Percentiles rank a stretch among this genome's conserved stretches.
Evolutionary conservation across 805 yeast species (phyloP).

Genomic region (Metschnikowia peoriensis): DNA sequence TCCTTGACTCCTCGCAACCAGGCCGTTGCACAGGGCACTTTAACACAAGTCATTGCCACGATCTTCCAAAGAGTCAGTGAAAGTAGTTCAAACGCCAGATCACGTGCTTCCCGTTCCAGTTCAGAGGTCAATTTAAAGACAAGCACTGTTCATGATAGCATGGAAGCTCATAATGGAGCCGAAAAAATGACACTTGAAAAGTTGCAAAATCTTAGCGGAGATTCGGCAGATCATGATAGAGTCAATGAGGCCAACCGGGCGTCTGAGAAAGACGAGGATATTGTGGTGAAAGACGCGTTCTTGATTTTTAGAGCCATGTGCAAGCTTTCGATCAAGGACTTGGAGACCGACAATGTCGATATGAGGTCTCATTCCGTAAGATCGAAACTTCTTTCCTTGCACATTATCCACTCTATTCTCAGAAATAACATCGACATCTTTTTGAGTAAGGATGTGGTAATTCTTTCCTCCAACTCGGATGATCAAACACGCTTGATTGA

Average conservation of each 20-base stretch:
- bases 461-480: conserved; percentile 48
- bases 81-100: conserved; percentile 10
- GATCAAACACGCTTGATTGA: conserved; percentile 64
- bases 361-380: conserved; percentile 91
- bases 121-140: conserved; percentile 19
- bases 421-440: conserved; percentile 84
- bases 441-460: conserved; percentile 53
- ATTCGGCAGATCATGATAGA: conserved; percentile 47
- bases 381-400: conserved; percentile 84
- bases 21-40: conserved; percentile 90
- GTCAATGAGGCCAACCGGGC: conserved; percentile 48
- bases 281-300: conserved; percentile 85
- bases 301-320: conserved; percentile 93
- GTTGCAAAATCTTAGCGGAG: conserved; percentile 55
- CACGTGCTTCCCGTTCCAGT: conserved; percentile 15
- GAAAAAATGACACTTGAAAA: conserved; percentile 54
- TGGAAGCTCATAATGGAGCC: conserved; percentile 9
- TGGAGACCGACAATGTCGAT: conserved; percentile 75
- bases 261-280: conserved; percentile 57
- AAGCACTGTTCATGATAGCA: neutral
- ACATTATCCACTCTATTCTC: conserved; percentile 80
- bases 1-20: conserved; percentile 83
- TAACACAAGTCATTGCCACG: conserved; percentile 84
- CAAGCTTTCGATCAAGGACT: conserved; percentile 78
- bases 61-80: conserved; percentile 68